A percentile compares a stretch with the other conserved stretches of the same genome.
phyloP scores from a whole-genome alignment of 768 basidiomycete genomes.

The Mycena alexandri region DNA sequence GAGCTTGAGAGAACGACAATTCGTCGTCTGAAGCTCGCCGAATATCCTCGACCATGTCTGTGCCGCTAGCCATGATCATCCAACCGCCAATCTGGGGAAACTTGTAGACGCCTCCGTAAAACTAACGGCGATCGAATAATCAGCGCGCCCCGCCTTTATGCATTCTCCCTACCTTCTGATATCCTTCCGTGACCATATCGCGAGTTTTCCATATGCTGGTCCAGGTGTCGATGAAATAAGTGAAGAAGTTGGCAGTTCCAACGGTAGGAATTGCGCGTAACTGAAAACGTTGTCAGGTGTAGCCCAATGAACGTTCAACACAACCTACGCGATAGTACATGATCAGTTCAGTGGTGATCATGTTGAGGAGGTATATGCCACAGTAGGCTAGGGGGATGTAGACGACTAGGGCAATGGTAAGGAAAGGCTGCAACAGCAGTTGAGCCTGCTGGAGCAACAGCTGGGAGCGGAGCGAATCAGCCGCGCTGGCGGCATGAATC shows the following conservation, averaged over 20 bases:
- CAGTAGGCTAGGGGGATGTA: constrained; percentile 5
- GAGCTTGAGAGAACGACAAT: constrained; percentile 9
- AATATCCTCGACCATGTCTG: constrained; percentile 14
- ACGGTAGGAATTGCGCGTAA: constrained; percentile 9
- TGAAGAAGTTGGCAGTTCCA: constrained; percentile 18
- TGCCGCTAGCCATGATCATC: constrained; percentile 10
- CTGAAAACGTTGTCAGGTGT: constrained; percentile 9
- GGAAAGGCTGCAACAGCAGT: constrained; percentile 6
- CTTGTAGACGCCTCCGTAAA: constrained; percentile 12
- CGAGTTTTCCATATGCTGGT: constrained; percentile 18
- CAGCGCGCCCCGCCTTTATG: background rate
- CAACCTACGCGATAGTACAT: constrained; percentile 10
- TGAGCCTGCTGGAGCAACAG: constrained; percentile 13
- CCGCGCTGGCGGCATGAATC: constrained; percentile 9
- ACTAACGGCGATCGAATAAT: background rate
- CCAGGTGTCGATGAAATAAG: constrained; percentile 20
- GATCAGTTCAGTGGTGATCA: constrained; percentile 1
- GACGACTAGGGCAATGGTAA: constrained; percentile 6
- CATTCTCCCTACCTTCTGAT: constrained; percentile 5
- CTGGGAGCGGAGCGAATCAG: constrained; percentile 13
- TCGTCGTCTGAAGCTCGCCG: constrained; percentile 9
- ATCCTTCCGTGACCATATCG: constrained; percentile 14
- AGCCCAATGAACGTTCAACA: background rate
- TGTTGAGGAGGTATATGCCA: constrained; percentile 3
- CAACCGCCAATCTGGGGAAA: constrained; percentile 11